Base-by-base conservation (phyloP, 768 basidiomycete species). In the Asterophora lycoperdoides region DNA sequence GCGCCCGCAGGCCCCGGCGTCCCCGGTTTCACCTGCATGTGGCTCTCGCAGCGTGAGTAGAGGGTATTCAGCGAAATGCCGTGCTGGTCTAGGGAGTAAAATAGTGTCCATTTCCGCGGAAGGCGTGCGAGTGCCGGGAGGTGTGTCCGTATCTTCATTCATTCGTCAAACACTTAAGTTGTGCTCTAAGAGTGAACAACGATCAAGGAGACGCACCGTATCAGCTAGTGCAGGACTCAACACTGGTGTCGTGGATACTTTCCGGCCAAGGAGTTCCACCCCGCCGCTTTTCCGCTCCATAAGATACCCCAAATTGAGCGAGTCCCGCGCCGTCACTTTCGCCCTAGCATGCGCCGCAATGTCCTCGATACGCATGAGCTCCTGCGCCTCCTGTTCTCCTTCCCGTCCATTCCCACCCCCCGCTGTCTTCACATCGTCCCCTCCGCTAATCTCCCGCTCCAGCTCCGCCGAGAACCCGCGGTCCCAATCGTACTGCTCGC, bases 61-160 rank as follows among this genome's bases (percentile, higher is more conserved):
- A 97, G 76, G 1, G 95, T 96, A 38, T 86, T 83, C 11, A 97
- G 74, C 10, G 92, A 94, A 38, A 94, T 93, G 0, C 95, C 95
- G 56, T 98, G 89, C 59, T 96, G 93, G 60, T 98, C 95, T 14
- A 96, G 75, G 13, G 91, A 93, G 68, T 94, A 93, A 5, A 93
- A 67, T 0, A 94, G 77, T 0, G 77, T 77, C 93, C 93, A 95
- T 23, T 74, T 68, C 6, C 74, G 71, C 0, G 84, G 76, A 14
- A 94, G 78, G 4, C 86, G 83, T 1, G 79, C 72, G 5, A 93
- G 76, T 0, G 89, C 81, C 0, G 91, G 86, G 1, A 94, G 74
- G 49, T 82, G 72, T 1, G 81, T 66, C 0, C 89, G 84, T 19
- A 93, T 70, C 89, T 92, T 44, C 13, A 15, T 7, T n/a, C 15